Evolutionary conservation across 129 eudicot genomes (phyloP), one percentile per base, ranked within the genome.

Genomic region (Centrapalus pauciflorus): DNA sequence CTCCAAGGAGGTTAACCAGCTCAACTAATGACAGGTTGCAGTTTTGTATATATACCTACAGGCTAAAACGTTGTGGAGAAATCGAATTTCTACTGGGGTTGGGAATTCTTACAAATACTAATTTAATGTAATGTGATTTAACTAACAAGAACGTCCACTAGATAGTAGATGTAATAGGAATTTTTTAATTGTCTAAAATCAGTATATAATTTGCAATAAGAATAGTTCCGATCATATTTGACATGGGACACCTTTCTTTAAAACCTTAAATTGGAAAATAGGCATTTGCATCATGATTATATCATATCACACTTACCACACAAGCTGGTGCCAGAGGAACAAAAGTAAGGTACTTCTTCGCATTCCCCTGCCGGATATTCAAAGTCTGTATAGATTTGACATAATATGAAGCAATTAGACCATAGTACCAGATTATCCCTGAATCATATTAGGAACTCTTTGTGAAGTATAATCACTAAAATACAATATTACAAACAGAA

Each of bases 241-340:
- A 6, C 45, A 37, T 37, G 45, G 45, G 13, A 26, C 19, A 25
- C 40, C 7, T 14, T 37, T 11, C 9, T 27, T 27, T 7, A 37
- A 37, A 24, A 16, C 4, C 64, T 29, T 7, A 58, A 28, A 58
- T 30, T 30, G 14, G 29, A 56, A 56, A 32, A 27, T 4, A 58
- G 35, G 28, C 25, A 61, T 41, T 30, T n/a, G n/a, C n/a, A n/a
- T n/a, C n/a, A n/a, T n/a, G 5, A 41, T n/a, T 35, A 5, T 28
- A 45, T 6, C 7, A 68, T 14, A 34, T 45, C n/a, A n/a, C 46
- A 56, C 95, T 81, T 76, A 93, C 98, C 89, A 88, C 95, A 69
- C 84, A 93, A 80, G 96, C 98, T 19, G 98, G 98, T 45, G 98
- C 96, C 50, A 93, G 65, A 56, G 98, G 98, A 61, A 93, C 92